Evolutionary conservation across 495 filamentous ascomycete species (phyloP).

Genomic region (Margaritispora aquatica): DNA sequence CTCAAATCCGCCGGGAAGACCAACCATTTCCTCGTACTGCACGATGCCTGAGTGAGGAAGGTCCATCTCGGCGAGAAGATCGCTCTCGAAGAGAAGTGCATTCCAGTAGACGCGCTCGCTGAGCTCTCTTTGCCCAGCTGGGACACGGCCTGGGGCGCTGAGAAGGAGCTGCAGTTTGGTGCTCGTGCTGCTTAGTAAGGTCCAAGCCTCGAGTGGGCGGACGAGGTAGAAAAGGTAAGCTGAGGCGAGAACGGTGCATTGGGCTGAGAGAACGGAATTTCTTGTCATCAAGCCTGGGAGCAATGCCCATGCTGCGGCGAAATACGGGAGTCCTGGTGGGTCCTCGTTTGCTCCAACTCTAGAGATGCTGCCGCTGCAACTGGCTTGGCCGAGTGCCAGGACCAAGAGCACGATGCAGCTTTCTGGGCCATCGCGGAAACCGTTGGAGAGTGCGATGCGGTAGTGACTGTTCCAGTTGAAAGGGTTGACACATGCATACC

Average conservation of each 20-base stretch:
- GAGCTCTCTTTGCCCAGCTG: slow-evolving; percentile 61
- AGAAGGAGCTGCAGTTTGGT: slow-evolving; percentile 75
- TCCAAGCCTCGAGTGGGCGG: slow-evolving; percentile 76
- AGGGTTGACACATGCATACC: slow-evolving; percentile 82
- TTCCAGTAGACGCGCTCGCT: slow-evolving; percentile 81
- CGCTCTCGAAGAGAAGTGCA: slow-evolving; percentile 72
- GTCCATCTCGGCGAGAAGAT: slow-evolving; percentile 73
- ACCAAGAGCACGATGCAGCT: slow-evolving; percentile 80
- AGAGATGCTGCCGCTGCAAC: slow-evolving; percentile 65
- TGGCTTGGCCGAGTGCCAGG: slow-evolving; percentile 68
- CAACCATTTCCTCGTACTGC: slow-evolving; percentile 73
- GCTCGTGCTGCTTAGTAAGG: slow-evolving; percentile 68
- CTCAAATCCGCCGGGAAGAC: slow-evolving; percentile 67
- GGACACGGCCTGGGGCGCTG: slow-evolving; percentile 62
- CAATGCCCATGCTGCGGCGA: slow-evolving; percentile 71
- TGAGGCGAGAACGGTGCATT: slow-evolving; percentile 72
- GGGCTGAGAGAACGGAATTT: slow-evolving; percentile 66
- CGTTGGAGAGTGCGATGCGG: slow-evolving; percentile 59
- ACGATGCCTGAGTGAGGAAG: slow-evolving; percentile 77
- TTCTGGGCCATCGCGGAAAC: slow-evolving; percentile 70
- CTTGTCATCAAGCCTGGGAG: slow-evolving; percentile 72
- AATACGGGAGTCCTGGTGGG: slow-evolving; percentile 72
- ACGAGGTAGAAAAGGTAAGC: slow-evolving; percentile 81
- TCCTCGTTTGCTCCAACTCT: slow-evolving; percentile 61
- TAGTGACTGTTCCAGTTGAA: slow-evolving; percentile 77